These are phyloP conservation scores for Cordyceps pruinosa DNA, from an alignment of 2,329 filamentous ascomycete species.

Conservation along the genomic window DNA sequence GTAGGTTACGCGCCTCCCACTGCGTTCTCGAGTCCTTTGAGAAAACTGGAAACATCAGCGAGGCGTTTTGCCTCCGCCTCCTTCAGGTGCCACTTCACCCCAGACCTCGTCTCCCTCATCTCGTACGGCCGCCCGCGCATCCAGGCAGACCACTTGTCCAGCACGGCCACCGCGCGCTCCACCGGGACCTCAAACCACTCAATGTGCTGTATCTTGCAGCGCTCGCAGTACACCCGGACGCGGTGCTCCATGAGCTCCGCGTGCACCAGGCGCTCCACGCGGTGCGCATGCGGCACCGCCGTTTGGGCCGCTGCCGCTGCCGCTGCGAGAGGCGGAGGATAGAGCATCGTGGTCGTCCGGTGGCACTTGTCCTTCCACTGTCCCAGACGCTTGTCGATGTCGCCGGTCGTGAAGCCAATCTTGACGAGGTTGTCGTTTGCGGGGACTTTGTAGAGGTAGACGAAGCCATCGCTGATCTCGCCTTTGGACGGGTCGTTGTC, in stretches of 20 bases:
- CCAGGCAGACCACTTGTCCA: slow-evolving; percentile 8
- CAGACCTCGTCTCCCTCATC: not conserved
- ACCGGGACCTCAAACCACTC: slow-evolving; percentile 8
- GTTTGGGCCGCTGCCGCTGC: too few species aligned
- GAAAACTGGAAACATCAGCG: not conserved
- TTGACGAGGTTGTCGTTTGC: slow-evolving; percentile 8
- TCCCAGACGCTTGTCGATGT: not conserved
- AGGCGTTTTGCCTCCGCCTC: not conserved
- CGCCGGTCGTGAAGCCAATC: slow-evolving; percentile 1
- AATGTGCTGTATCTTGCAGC: slow-evolving; percentile 5
- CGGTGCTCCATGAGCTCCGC: slow-evolving; percentile 8
- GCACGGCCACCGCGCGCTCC: not conserved
- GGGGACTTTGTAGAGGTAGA: slow-evolving; percentile 7
- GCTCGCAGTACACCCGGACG: slow-evolving; percentile 2
- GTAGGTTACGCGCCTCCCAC: not conserved
- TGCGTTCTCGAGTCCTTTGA: not conserved
- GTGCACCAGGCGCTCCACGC: slow-evolving; percentile 8
- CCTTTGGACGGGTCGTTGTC: slow-evolving; percentile 22
- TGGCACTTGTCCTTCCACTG: slow-evolving; percentile 8
- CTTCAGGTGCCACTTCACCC: not conserved
- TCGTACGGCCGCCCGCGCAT: slow-evolving; percentile 1
- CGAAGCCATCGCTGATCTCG: slow-evolving; percentile 27
- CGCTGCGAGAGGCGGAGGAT: not conserved
- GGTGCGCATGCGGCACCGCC: slow-evolving; percentile 3
- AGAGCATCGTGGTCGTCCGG: not conserved